Evolutionary conservation across 2,329 filamentous ascomycete genomes (phyloP).

Genomic region (Stagonosporopsis cucurbitacearum): DNA sequence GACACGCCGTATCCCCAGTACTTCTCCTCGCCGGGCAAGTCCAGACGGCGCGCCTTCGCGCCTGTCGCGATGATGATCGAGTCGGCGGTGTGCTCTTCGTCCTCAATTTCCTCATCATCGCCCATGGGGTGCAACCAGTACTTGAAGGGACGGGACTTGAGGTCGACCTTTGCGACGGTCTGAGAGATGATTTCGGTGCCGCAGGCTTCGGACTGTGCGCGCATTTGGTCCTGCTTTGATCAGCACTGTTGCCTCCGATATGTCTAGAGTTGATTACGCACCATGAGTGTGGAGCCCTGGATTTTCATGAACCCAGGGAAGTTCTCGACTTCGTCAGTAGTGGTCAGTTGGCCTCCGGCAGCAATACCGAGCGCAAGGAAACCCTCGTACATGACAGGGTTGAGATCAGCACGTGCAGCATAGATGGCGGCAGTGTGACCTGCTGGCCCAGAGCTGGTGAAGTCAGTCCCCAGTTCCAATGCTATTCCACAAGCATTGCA

Average conservation of each 20-base stretch:
- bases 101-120: constrained; percentile 75
- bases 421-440: constrained; percentile 98
- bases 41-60: constrained; percentile 84
- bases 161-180: constrained; percentile 87
- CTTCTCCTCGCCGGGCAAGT: constrained; percentile 85
- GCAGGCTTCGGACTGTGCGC: constrained; percentile 86
- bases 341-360: constrained; percentile 94
- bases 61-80: constrained; percentile 93
- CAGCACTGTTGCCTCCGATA: constrained; percentile 8
- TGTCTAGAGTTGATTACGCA: constrained; percentile 41
- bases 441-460: constrained; percentile 84
- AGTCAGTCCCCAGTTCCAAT: constrained; percentile 36
- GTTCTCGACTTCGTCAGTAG: constrained; percentile 98
- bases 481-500: not conserved
- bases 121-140: constrained; percentile 78
- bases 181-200: constrained; percentile 93
- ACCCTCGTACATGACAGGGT: constrained; percentile 95
- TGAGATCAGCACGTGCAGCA: constrained; percentile 89
- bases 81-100: constrained; percentile 81
- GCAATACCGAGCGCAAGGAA: constrained; percentile 98
- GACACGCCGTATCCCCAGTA: constrained; percentile 98
- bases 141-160: constrained; percentile 83
- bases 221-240: constrained; percentile 76
- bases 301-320: constrained; percentile 94
- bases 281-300: constrained; percentile 87